These are phyloP conservation scores for Hypoxylon sp. DNA, from an alignment of 2,329 filamentous ascomycete species.

Conservation along the genomic window DNA sequence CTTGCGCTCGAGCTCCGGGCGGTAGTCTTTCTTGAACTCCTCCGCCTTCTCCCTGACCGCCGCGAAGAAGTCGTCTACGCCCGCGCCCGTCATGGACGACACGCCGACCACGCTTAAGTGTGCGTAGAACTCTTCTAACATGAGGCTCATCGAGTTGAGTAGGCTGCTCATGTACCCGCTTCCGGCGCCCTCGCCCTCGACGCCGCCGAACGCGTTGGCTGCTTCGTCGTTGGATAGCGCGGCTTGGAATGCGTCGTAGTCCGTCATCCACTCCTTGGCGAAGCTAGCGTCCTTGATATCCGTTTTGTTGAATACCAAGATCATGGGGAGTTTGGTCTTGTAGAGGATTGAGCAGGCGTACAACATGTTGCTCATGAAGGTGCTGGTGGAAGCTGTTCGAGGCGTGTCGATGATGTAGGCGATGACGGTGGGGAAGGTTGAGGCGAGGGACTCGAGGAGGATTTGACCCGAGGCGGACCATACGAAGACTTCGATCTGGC, in stretches of 20 bases:
- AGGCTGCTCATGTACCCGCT: conserved; percentile 97
- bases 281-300: conserved; percentile 93
- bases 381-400: conserved; percentile 90
- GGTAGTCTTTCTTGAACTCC: conserved; percentile 92
- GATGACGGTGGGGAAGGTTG: conserved; percentile 95
- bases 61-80: conserved; percentile 93
- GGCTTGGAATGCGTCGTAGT: conserved; percentile 95
- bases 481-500: conserved; percentile 98
- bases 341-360: conserved; percentile 99
- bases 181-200: conserved; percentile 78
- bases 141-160: conserved; percentile 96
- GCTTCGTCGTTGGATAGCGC: conserved; percentile 87
- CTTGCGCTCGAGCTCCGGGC: conserved; percentile 88
- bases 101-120: conserved; percentile 94
- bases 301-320: conserved; percentile 98
- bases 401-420: conserved; percentile 99
- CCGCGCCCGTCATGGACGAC: conserved; percentile 91
- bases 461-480: conserved; percentile 98
- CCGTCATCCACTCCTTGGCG: conserved; percentile 99
- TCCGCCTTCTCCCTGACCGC: conserved; percentile 88
- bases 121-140: conserved; percentile 97
- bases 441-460: conserved; percentile 90
- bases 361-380: conserved; percentile 99
- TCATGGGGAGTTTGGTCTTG: conserved; percentile 99
- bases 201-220: conserved; percentile 80